Conservation (phyloP, 768 basidiomycete species). For the Neoboletus brunneissimus region DNA sequence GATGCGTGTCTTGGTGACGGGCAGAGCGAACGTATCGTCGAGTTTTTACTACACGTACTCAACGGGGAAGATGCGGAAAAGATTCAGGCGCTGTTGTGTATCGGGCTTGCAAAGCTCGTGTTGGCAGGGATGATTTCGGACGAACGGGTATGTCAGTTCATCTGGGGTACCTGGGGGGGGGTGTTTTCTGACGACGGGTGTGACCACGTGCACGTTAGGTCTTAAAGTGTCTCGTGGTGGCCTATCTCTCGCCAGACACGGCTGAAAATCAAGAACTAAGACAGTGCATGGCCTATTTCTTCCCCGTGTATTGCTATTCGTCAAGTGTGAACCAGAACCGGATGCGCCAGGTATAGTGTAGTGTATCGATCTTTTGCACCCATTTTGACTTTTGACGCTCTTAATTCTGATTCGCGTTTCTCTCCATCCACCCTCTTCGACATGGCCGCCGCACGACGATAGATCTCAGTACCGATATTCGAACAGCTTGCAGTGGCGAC, state of each 20-base stretch:
- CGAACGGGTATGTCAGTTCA: too few species aligned
- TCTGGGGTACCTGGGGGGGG: too few species aligned
- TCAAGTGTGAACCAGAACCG: conserved; percentile 65
- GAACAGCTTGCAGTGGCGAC: conserved; percentile 55
- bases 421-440: not conserved
- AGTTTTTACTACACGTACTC: too few species aligned
- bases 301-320: conserved; percentile 85
- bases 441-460: not conserved
- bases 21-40: too few species aligned
- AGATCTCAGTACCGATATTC: conserved; percentile 75
- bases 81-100: too few species aligned
- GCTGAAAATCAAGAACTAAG: conserved; percentile 77
- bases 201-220: too few species aligned
- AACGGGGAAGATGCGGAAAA: too few species aligned
- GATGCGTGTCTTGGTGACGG: too few species aligned
- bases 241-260: conserved; percentile 81
- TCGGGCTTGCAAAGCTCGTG: too few species aligned
- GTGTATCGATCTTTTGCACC: not conserved
- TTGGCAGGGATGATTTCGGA: too few species aligned
- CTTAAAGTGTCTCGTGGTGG: conserved; percentile 46
- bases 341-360: conserved; percentile 49
- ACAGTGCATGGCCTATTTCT: conserved; percentile 85
- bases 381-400: too few species aligned
- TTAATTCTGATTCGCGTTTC: not conserved
- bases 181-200: too few species aligned